Evolutionary conservation across 352 stramenopile genomes (phyloP).

Genomic region (Phytophthora rubi): DNA sequence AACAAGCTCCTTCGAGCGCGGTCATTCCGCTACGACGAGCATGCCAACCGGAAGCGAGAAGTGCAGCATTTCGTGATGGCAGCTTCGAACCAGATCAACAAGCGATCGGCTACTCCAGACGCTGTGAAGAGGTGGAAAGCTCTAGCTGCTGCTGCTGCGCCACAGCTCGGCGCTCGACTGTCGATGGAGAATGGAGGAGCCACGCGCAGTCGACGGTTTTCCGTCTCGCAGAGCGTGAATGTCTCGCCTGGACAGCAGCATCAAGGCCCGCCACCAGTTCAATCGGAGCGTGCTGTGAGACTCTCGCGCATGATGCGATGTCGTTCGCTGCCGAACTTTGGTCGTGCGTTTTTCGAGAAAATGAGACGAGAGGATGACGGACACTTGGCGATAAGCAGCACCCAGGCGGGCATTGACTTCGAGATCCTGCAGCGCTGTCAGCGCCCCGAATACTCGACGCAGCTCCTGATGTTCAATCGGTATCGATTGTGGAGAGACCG

Average conservation of each 20-base stretch:
- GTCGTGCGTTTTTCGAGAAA: conserved; percentile 45
- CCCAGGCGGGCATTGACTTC: conserved; percentile 47
- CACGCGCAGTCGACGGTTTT: conserved; percentile 12
- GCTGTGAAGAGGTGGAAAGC: conserved; percentile 23
- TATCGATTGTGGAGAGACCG: conserved; percentile 45
- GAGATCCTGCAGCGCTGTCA: conserved; percentile 64
- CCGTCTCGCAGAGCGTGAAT: neutral
- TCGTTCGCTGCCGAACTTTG: conserved; percentile 58
- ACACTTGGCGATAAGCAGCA: conserved; percentile 1
- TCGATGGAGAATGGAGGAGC: conserved; percentile 4
- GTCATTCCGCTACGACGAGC: conserved; percentile 23
- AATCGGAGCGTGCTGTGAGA: conserved; percentile 14
- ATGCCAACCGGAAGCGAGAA: neutral
- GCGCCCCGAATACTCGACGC: conserved; percentile 47
- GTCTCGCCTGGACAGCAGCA: neutral
- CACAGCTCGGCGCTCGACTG: conserved; percentile 16
- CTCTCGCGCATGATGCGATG: conserved; percentile 47
- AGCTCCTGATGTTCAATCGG: conserved; percentile 52
- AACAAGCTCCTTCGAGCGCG: conserved; percentile 19
- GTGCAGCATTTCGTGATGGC: neutral
- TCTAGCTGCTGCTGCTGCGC: conserved; percentile 16
- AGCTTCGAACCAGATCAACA: conserved; percentile 1
- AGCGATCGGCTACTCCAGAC: conserved; percentile 1
- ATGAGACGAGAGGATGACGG: conserved; percentile 14
- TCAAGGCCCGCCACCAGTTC: neutral